Evolutionary conservation across 2,329 filamentous ascomycete species (phyloP), one percentile per base, ranked within the genome.

Genomic region (Paradendryphiella salina): DNA sequence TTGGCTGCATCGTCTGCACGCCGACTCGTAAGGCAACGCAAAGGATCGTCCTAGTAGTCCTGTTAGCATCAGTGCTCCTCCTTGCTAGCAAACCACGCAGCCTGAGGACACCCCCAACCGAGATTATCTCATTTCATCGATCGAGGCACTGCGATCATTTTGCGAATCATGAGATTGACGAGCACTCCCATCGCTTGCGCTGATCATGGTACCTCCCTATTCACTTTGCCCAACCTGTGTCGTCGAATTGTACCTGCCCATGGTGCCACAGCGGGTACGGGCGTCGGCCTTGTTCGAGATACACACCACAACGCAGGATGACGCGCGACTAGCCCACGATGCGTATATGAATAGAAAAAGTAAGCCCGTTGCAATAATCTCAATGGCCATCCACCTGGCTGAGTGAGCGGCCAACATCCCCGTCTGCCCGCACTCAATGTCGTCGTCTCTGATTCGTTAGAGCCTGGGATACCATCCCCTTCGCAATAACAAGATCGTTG

Each of bases 281-380:
- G 20, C 14, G 42, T 39, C 21, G 26, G 43, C 17, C 37, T 40
- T 26, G 18, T 20, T 34, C 15, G 26, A 31, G 13, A 21, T 32
- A 15, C 39, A 38, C 43, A 52, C 23, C 31, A 42, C 36, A 38
- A 39, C 45, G 46, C 45, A 52, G 33, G 39, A 28, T 37, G 17
- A 49, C 29, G 36, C 38, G 28, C 39, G 44, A 45, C 46, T 32
- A 41, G 28, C 28, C 33, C 42, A 43, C 29, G 5, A 35, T 41
- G 48, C 36, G 26, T 38, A 15, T 38, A 33, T 37, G 28, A 37
- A 34, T 46, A 49, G 44, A 53, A 21, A 50, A 46, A 37, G 23
- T n/a, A 31, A 28, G 41, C n/a, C 35, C 50, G 39, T 40, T 48
- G 33, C 21, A 37, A 49, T 50, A 54, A 50, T 57, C 54, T 57